Percentiles rank a stretch among this genome's conserved stretches.
Conservation (phyloP, 176 grass and related monocot species). For the Zizania latifolia region DNA sequence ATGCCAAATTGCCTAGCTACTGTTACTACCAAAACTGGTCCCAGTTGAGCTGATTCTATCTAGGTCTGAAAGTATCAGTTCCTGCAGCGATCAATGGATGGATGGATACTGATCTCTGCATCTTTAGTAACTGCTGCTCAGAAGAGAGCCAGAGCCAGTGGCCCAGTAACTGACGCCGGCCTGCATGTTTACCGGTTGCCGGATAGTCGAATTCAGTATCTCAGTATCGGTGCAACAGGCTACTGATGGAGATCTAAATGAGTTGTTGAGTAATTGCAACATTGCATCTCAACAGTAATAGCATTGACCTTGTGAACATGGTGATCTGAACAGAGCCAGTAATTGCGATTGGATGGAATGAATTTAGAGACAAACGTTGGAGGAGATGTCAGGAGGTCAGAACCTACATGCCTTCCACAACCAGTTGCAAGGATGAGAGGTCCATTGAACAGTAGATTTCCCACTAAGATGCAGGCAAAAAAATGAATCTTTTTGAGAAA, state of each 20-base stretch:
- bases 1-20: neutral
- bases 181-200: conserved; percentile 27
- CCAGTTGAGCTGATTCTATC: neutral
- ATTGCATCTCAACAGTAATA: neutral
- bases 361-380: neutral
- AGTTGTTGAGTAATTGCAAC: conserved; percentile 3
- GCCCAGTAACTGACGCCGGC: conserved; percentile 17
- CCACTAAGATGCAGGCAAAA: neutral
- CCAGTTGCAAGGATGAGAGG: neutral
- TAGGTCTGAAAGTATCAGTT: neutral
- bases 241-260: conserved; percentile 5
- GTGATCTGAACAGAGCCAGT: neutral
- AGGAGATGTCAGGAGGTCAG: neutral
- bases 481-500: neutral
- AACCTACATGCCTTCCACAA: neutral
- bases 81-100: neutral
- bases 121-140: conserved; percentile 8
- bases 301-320: conserved; percentile 7
- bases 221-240: neutral
- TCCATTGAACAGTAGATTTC: neutral
- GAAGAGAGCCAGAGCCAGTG: neutral
- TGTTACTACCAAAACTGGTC: neutral
- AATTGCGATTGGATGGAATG: neutral
- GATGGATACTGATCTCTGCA: neutral
- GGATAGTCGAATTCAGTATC: neutral